Evolutionary conservation across 2,329 filamentous ascomycete species (phyloP).

Genomic region (Rhynchosporium agropyri): DNA sequence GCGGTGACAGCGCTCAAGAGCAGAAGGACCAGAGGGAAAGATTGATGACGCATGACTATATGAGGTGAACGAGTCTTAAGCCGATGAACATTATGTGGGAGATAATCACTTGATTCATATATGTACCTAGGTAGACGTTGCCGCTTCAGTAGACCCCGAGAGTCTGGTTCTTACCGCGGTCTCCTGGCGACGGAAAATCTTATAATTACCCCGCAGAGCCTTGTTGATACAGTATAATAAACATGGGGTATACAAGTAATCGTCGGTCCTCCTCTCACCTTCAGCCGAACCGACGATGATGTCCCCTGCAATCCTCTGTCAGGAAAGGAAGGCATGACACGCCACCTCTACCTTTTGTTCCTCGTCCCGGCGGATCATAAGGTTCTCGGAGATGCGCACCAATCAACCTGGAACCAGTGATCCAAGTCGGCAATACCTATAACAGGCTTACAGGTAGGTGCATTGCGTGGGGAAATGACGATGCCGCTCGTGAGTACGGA

Average conservation of each 20-base stretch:
- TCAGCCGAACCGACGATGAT: background rate
- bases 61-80: background rate
- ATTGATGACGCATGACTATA: constrained; percentile 33
- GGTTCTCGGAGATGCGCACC: constrained; percentile 24
- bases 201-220: constrained; percentile 26
- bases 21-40: constrained; percentile 27
- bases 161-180: background rate
- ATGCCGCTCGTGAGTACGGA: background rate
- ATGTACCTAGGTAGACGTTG: background rate
- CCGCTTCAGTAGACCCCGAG: constrained; percentile 5
- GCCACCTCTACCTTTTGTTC: constrained; percentile 13
- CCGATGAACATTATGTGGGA: background rate
- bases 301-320: constrained; percentile 17
- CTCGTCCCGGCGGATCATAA: background rate
- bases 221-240: constrained; percentile 8
- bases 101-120: constrained; percentile 9
- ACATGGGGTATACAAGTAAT: background rate
- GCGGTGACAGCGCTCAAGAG: constrained; percentile 30
- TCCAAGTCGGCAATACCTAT: background rate
- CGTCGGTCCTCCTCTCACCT: too few relatives aligned
- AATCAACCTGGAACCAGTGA: constrained; percentile 20
- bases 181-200: constrained; percentile 31
- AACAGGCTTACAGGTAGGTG: too few relatives aligned
- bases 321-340: constrained; percentile 18
- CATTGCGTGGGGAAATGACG: background rate